Conservation (phyloP, 1,139 yeast genomes). For the Scheffersomyces insectosa region DNA sequence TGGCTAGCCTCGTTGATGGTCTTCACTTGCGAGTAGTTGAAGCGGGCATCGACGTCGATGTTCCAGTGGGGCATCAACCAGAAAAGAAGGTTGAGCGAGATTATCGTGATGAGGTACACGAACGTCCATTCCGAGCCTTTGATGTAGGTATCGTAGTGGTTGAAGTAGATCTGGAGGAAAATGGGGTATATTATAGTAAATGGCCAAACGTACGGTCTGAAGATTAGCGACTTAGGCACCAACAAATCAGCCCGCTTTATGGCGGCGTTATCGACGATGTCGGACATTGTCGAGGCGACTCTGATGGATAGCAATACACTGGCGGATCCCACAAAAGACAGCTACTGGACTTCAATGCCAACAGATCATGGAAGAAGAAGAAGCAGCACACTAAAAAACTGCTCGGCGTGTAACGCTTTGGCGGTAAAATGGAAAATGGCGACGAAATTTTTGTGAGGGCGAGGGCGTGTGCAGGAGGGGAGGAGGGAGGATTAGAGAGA, state of each 20-base stretch:
- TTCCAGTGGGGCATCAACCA: slow-evolving; percentile 98
- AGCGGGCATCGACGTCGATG: slow-evolving; percentile 65
- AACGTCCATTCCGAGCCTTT: slow-evolving; percentile 86
- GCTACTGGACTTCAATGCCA: background rate
- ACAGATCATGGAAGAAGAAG: background rate
- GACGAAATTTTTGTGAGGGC: slow-evolving; percentile 3
- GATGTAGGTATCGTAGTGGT: slow-evolving; percentile 77
- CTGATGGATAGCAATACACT: too few species aligned
- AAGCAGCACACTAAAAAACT: too few species aligned
- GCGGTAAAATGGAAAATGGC: background rate
- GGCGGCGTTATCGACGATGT: slow-evolving; percentile 55
- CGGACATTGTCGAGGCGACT: slow-evolving; percentile 26
- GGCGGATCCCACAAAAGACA: background rate
- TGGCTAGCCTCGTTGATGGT: slow-evolving; percentile 64
- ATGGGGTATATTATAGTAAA: slow-evolving; percentile 78
- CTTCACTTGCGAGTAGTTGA: slow-evolving; percentile 62
- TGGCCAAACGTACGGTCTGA: slow-evolving; percentile 85
- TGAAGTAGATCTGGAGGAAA: slow-evolving; percentile 64
- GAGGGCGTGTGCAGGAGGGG: background rate
- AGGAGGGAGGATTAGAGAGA: too few species aligned
- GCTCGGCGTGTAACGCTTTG: too few species aligned
- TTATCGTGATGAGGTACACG: slow-evolving; percentile 73
- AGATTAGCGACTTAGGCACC: slow-evolving; percentile 59
- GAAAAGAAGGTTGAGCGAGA: slow-evolving; percentile 71
- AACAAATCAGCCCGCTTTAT: slow-evolving; percentile 69